phyloP scores from a whole-genome alignment of 495 filamentous ascomycete genomes.

The Hypoxylon fuscum region DNA sequence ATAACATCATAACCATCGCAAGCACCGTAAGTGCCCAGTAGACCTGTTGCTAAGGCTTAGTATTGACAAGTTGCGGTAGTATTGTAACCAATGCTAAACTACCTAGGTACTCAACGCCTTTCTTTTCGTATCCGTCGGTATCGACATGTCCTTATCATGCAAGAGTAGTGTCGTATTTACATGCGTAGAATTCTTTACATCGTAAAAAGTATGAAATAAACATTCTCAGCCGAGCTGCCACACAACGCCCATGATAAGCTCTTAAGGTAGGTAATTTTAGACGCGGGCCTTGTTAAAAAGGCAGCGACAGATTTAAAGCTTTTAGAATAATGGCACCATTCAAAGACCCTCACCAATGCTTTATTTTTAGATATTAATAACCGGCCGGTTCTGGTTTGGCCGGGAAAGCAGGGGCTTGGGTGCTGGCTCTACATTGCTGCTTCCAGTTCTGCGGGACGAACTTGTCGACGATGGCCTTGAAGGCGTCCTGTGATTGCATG shows the following conservation, averaged over 20 bases:
- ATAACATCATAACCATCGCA: too few species aligned
- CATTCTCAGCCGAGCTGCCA: background rate
- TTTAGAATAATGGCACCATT: too few species aligned
- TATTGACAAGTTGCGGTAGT: background rate
- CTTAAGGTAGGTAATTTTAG: too few species aligned
- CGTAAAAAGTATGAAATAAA: background rate
- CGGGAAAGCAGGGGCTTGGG: conserved; percentile 65
- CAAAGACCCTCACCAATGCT: too few species aligned
- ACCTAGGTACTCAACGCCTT: background rate
- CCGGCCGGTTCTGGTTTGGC: conserved; percentile 64
- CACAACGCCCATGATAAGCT: too few species aligned
- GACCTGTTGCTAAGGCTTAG: background rate
- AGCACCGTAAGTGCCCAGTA: too few species aligned
- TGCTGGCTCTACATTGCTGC: conserved; percentile 72
- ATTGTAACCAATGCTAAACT: background rate
- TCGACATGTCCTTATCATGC: background rate
- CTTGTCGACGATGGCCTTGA: conserved; percentile 91
- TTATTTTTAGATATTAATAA: too few species aligned
- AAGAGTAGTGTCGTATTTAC: conserved; percentile 23
- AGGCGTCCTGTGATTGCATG: conserved; percentile 68
- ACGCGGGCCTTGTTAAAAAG: too few species aligned
- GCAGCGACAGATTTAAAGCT: too few species aligned
- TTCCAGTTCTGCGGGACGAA: conserved; percentile 87
- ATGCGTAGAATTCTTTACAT: background rate
- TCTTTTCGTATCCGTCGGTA: background rate